Percentiles rank a stretch among this genome's conserved stretches.
Evolutionary conservation across 2,329 filamentous ascomycete species (phyloP).

Genomic region (Dendryphion nanum): DNA sequence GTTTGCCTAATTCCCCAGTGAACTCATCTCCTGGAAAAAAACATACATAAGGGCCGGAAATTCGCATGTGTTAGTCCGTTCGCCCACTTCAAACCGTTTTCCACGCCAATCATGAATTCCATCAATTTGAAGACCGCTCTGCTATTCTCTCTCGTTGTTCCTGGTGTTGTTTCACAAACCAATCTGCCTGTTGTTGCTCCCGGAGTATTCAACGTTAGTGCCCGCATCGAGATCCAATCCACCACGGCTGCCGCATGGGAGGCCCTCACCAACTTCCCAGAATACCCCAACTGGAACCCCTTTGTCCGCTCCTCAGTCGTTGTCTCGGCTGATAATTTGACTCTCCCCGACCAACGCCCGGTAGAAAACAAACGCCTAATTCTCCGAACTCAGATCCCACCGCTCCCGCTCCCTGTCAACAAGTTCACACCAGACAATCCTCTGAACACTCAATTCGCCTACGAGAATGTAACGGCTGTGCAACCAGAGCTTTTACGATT

Average conservation of each 20-base stretch:
- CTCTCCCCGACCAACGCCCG: constrained; percentile 23
- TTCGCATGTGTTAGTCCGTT: too few species aligned
- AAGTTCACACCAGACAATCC: constrained; percentile 23
- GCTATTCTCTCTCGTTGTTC: constrained; percentile 3
- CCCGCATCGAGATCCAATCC: constrained; percentile 23
- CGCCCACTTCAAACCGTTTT: too few species aligned
- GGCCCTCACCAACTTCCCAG: constrained; percentile 25
- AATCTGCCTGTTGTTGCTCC: constrained; percentile 25
- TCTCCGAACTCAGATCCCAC: constrained; percentile 28
- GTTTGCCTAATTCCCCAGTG: too few species aligned
- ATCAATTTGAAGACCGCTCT: constrained; percentile 2
- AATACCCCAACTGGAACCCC: constrained; percentile 31
- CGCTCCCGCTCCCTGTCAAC: constrained; percentile 27
- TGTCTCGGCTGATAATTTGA: constrained; percentile 16
- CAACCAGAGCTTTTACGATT: constrained; percentile 21
- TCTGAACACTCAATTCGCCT: constrained; percentile 19
- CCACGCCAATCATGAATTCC: constrained; percentile 1
- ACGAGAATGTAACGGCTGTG: constrained; percentile 30
- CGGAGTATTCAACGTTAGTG: constrained; percentile 28
- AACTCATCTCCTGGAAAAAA: too few species aligned
- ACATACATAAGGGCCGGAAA: too few species aligned
- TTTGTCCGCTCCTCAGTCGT: constrained; percentile 28
- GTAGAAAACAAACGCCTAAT: constrained; percentile 20
- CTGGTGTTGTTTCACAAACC: constrained; percentile 8
- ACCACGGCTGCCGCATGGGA: constrained; percentile 24